Evolutionary conservation across 2,329 filamentous ascomycete genomes (phyloP).

Genomic region (Sporothrix dimorphospora): DNA sequence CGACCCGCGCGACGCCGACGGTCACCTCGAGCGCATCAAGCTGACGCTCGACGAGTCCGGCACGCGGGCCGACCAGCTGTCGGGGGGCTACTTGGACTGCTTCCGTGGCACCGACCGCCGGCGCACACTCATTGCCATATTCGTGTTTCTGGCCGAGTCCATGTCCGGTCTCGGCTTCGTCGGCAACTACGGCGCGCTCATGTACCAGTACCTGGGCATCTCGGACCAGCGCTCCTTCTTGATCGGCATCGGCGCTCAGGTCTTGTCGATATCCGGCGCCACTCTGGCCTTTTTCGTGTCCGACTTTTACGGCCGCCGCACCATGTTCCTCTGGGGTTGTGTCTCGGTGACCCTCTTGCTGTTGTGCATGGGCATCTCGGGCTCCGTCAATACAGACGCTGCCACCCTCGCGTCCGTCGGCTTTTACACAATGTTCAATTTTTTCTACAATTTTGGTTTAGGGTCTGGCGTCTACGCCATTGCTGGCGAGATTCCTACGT

Average conservation of each 20-base stretch:
- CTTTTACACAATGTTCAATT: conserved; percentile 37
- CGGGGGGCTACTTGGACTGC: conserved; percentile 39
- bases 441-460: conserved; percentile 36
- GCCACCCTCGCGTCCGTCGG: conserved; percentile 36
- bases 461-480: conserved; percentile 36
- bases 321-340: conserved; percentile 25
- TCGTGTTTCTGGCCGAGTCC: conserved; percentile 48
- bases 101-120: conserved; percentile 42
- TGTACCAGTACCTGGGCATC: conserved; percentile 29
- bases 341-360: conserved; percentile 40
- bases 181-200: conserved; percentile 16
- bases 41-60: conserved; percentile 60
- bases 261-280: conserved; percentile 46
- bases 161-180: conserved; percentile 27
- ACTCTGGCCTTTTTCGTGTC: conserved; percentile 36
- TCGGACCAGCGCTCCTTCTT: conserved; percentile 38
- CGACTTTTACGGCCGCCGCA: conserved; percentile 26
- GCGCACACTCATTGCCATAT: conserved; percentile 50
- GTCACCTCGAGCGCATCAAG: conserved; percentile 48
- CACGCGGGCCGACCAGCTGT: conserved; percentile 35
- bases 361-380: conserved; percentile 36
- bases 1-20: conserved; percentile 19
- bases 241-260: conserved; percentile 43
- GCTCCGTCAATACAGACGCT: conserved; percentile 31
- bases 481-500: conserved; percentile 36